Evolutionary conservation across 805 yeast genomes (phyloP).

Genomic region (Candida sithepensis): DNA sequence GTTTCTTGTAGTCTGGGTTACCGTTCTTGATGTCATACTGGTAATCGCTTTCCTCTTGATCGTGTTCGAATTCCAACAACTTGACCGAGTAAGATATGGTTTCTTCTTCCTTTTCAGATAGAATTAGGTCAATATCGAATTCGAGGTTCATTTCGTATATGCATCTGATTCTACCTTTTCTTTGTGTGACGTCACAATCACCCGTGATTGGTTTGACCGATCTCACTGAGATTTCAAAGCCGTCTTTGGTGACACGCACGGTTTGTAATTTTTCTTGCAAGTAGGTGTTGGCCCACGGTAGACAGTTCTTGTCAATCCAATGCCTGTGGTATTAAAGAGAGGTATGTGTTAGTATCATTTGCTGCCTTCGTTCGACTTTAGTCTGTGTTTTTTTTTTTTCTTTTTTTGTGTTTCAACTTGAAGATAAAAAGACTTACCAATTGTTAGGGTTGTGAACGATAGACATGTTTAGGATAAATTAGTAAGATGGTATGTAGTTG

Average conservation of each 20-base stretch:
- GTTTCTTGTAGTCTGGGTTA: conserved; percentile 33
- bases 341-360: too few species aligned
- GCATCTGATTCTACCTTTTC: conserved; percentile 78
- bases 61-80: conserved; percentile 73
- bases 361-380: too few species aligned
- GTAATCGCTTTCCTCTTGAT: conserved; percentile 66
- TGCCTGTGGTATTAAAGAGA: conserved; percentile 44
- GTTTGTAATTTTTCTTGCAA: conserved; percentile 59
- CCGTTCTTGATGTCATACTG: conserved; percentile 43
- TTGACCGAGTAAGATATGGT: conserved; percentile 41
- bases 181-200: conserved; percentile 79
- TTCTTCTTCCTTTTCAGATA: conserved; percentile 33
- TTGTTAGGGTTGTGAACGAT: conserved; percentile 89
- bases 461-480: conserved; percentile 68
- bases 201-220: conserved; percentile 49
- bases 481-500: too few species aligned
- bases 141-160: conserved; percentile 62
- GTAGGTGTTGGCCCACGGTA: conserved; percentile 83
- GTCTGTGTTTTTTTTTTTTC: neutral
- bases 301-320: conserved; percentile 98
- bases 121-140: conserved; percentile 41
- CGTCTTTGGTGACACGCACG: conserved; percentile 34
- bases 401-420: neutral
- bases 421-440: conserved; percentile 43
- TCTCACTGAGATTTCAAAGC: conserved; percentile 33